phyloP scores from a whole-genome alignment of 768 basidiomycete genomes.

The Agaricus sinodeliciosus region DNA sequence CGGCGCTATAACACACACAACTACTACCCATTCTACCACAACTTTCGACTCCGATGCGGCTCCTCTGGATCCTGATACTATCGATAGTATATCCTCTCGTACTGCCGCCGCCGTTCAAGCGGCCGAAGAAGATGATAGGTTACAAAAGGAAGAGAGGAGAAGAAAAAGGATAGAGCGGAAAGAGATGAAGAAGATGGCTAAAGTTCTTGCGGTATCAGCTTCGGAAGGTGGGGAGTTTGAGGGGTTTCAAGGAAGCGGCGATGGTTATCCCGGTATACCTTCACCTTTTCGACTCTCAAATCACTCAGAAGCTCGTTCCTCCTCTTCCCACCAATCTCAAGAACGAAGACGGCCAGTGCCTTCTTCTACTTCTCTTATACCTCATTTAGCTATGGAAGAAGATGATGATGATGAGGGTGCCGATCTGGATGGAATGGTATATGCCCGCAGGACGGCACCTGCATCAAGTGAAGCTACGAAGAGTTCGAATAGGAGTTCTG shows the following conservation, averaged over 20 bases:
- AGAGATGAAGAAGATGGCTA: slow-evolving; percentile 11
- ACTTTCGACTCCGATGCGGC: slow-evolving; percentile 71
- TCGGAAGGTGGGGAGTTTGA: slow-evolving; percentile 43
- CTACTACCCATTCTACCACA: slow-evolving; percentile 15
- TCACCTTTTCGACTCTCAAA: not conserved
- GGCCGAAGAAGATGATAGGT: slow-evolving; percentile 33
- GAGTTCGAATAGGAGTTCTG: slow-evolving; percentile 35
- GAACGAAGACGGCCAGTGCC: not conserved
- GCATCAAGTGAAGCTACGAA: slow-evolving; percentile 10
- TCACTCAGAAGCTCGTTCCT: not conserved
- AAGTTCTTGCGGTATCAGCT: slow-evolving; percentile 22
- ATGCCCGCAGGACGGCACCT: slow-evolving; percentile 33
- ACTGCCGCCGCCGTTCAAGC: slow-evolving; percentile 24
- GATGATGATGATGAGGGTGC: slow-evolving; percentile 42
- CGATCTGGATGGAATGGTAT: slow-evolving; percentile 55
- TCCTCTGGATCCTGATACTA: slow-evolving; percentile 50
- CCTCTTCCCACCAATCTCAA: not conserved
- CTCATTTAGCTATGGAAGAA: slow-evolving; percentile 16
- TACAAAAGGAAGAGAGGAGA: slow-evolving; percentile 41
- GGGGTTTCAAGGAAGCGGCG: slow-evolving; percentile 56
- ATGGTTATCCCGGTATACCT: slow-evolving; percentile 8
- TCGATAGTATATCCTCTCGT: slow-evolving; percentile 43
- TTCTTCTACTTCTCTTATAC: slow-evolving; percentile 2
- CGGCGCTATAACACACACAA: not conserved
- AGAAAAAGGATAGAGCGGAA: slow-evolving; percentile 38